Conservation (phyloP, 352 stramenopile genomes). For the Phytopythium litorale region DNA sequence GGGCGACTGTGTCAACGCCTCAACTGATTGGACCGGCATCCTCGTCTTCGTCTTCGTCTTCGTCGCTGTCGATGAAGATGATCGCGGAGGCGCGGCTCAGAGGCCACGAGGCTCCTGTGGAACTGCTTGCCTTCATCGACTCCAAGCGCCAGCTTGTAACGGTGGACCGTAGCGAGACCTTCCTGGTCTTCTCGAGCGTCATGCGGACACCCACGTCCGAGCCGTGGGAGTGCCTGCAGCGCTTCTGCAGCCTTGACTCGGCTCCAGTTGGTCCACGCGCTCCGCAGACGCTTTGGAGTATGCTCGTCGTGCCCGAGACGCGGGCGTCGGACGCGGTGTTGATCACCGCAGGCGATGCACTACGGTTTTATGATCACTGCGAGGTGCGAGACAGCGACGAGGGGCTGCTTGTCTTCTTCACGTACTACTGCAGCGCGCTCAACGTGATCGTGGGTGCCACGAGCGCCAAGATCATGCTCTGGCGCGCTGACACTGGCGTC, state of each 20-base stretch:
- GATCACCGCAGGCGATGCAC: constrained; percentile 27
- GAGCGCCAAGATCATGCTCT: constrained; percentile 49
- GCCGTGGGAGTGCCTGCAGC: constrained; percentile 46
- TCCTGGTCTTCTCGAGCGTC: constrained; percentile 45
- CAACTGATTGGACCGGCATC: background rate
- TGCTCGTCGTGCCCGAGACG: constrained; percentile 47
- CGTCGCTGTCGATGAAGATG: constrained; percentile 21
- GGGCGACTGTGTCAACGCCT: background rate
- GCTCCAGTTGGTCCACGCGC: constrained; percentile 4
- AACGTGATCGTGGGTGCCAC: constrained; percentile 60
- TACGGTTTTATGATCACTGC: constrained; percentile 62
- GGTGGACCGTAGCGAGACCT: constrained; percentile 38
- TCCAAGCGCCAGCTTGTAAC: constrained; percentile 56
- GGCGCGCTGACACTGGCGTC: constrained; percentile 45
- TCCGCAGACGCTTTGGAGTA: constrained; percentile 23
- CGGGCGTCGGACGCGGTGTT: constrained; percentile 46
- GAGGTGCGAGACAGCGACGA: constrained; percentile 59
- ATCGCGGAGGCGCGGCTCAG: constrained; percentile 29
- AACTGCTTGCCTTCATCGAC: constrained; percentile 50
- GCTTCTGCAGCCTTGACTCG: constrained; percentile 19
- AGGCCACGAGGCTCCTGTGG: constrained; percentile 32
- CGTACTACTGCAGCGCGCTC: constrained; percentile 46
- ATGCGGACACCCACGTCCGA: constrained; percentile 38
- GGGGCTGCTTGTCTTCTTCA: constrained; percentile 36
- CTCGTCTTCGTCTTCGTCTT: constrained; percentile 14